Base-by-base conservation (phyloP, 1,139 yeast species). In the Geotrichum histeridarum region DNA sequence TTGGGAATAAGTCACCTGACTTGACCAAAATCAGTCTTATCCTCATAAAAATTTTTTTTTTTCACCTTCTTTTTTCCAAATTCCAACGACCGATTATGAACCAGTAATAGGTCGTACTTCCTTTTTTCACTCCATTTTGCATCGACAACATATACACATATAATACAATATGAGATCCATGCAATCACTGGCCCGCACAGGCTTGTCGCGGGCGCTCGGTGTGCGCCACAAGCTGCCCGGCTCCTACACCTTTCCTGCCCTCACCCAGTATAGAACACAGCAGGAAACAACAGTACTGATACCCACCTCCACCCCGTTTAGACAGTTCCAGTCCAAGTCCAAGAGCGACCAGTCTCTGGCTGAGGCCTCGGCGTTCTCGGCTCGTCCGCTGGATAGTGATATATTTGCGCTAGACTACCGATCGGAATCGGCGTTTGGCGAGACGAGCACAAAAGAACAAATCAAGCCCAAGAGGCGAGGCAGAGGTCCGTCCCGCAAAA, bases 381-480 rank as follows among this genome's bases (percentile, higher is more conserved):
- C 22, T 3, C 30, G 37, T 6, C 11, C 42, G n/a, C 15, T 45
- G 17, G 33, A 31, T 15, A 36, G 33, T 15, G 49, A 45, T 9
- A 8, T 45, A 30, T 45, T 45, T 18, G 14, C 49, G 17, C 14
- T 44, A 31, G 38, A 35, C 42, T 45, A 15, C 37, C 18, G 48
- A 18, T 14, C 31, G 30, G 43, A 39, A 18, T 39, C 43, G 11
- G 12, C 30, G 4, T 12, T 4, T 32, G 39, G 36, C 4, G 38
- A 33, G 9, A n/a, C 12, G 11, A 18, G 33, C 27, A 9, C 44
- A 8, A 9, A 17, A 22, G 38, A 44, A 6, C 38, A 44, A 44
- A 33, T 44, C 30, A 44, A 44, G 14, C 39, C 48, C 9, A 44
- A 44, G 30, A 41, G 49, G n/a, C 49, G 49, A 15, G 49, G 49